Conservation (phyloP, 78 protist species). For the Dictyostelium purpureum region DNA sequence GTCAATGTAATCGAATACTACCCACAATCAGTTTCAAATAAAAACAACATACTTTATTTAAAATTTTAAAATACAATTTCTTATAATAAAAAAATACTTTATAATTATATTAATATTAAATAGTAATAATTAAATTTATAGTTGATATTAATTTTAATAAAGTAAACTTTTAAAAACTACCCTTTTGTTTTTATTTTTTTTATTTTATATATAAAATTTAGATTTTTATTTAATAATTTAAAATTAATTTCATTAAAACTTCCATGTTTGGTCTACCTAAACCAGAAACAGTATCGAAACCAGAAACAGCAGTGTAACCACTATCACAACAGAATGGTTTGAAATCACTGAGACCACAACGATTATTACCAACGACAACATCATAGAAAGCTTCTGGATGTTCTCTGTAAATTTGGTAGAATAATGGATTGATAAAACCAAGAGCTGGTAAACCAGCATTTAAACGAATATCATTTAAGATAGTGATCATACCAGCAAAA, state of each 20-base stretch:
- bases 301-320: conserved; percentile 17
- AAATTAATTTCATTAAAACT: conserved; percentile 35
- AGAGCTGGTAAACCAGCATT: conserved; percentile 42
- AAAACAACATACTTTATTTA: too few species aligned
- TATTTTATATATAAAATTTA: too few species aligned
- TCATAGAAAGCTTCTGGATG: conserved; percentile 82
- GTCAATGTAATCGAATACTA: too few species aligned
- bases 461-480: conserved; percentile 62
- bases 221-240: background rate
- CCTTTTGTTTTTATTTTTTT: too few species aligned
- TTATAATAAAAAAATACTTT: too few species aligned
- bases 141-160: too few species aligned
- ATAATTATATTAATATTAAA: too few species aligned
- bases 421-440: conserved; percentile 79
- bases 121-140: too few species aligned
- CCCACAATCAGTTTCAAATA: too few species aligned
- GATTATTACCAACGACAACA: conserved; percentile 79
- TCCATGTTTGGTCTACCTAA: conserved; percentile 55
- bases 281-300: conserved; percentile 33
- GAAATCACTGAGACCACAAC: conserved; percentile 38
- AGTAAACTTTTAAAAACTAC: too few species aligned
- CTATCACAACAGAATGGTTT: conserved; percentile 85
- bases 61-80: too few species aligned
- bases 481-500: conserved; percentile 64
- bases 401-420: conserved; percentile 44